phyloP scores from a whole-genome alignment of 371 early-diverging fungal species.

The Mucor mucedo region DNA sequence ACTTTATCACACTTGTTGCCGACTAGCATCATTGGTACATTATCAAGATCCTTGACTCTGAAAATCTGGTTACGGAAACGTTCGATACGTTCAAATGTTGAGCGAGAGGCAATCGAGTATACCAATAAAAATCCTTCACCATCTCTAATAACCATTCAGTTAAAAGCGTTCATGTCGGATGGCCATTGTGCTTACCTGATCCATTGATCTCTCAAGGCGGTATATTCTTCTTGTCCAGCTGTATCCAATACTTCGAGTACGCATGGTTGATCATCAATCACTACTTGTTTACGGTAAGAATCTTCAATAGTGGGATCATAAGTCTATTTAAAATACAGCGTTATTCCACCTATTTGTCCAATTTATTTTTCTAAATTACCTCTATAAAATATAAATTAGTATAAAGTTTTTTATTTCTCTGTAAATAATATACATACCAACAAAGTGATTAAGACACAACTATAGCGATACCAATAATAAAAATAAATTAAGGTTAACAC shows the following conservation, averaged over 20 bases:
- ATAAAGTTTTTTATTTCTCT: neutral
- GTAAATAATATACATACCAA: constrained; percentile 48
- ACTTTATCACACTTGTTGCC: constrained; percentile 92
- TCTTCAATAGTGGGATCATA: constrained; percentile 50
- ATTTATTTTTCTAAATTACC: constrained; percentile 38
- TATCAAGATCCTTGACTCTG: constrained; percentile 81
- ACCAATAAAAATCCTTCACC: constrained; percentile 91
- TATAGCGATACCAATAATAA: constrained; percentile 11
- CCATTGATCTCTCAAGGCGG: constrained; percentile 93
- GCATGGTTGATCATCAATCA: constrained; percentile 86
- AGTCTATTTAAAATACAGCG: constrained; percentile 19
- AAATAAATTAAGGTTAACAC: neutral
- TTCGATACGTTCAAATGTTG: constrained; percentile 82
- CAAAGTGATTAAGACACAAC: constrained; percentile 80
- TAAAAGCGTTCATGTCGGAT: too few relatives aligned
- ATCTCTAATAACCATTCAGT: constrained; percentile 47
- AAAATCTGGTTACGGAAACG: constrained; percentile 82
- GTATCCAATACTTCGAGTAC: constrained; percentile 94
- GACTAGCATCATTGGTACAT: constrained; percentile 86
- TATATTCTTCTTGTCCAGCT: constrained; percentile 89
- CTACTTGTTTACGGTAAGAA: constrained; percentile 76
- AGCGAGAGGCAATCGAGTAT: constrained; percentile 83
- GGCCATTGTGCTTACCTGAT: constrained; percentile 54
- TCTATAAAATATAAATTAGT: constrained; percentile 36
- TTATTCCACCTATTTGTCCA: too few relatives aligned